A percentile compares a stretch with the other conserved stretches of the same genome.
These are phyloP conservation scores for Fomitopsis schrenkii DNA, from an alignment of 1,284 basidiomycete species.

Conservation along the genomic window DNA sequence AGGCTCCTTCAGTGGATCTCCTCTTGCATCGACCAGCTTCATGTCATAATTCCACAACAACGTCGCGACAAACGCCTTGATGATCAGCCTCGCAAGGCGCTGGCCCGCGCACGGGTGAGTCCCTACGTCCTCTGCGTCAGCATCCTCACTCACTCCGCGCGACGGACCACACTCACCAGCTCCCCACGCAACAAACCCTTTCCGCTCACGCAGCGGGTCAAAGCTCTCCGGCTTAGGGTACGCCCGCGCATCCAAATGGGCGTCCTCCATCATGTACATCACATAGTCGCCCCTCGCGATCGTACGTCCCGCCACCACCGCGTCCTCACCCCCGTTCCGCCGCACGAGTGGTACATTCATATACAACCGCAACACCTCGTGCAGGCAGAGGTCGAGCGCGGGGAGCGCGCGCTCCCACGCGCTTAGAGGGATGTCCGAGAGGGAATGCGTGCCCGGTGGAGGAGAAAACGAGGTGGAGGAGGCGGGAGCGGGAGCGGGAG, in stretches of 20 bases:
- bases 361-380: conserved; percentile 30
- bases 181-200: conserved; percentile 32
- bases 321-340: conserved; percentile 18
- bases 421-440: conserved; percentile 22
- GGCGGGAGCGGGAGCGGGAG: too few relatives aligned
- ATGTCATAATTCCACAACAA: conserved; percentile 30
- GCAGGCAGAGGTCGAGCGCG: conserved; percentile 28
- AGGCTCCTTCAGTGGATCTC: not conserved
- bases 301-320: conserved; percentile 15
- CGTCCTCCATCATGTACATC: conserved; percentile 26
- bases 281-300: conserved; percentile 29
- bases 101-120: conserved; percentile 33
- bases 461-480: not conserved
- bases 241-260: conserved; percentile 29
- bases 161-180: conserved; percentile 8
- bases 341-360: conserved; percentile 18
- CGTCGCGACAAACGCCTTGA: conserved; percentile 31
- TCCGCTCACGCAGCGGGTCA: conserved; percentile 26
- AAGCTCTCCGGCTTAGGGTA: conserved; percentile 32
- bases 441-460: not conserved
- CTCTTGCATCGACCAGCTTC: conserved; percentile 25
- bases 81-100: conserved; percentile 34
- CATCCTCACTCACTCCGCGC: not conserved
- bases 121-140: conserved; percentile 3
- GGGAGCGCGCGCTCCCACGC: conserved; percentile 36